Evolutionary conservation across 176 grass and related monocot species (phyloP), one percentile per base, ranked within the genome.

Genomic region (Eleusine indica): DNA sequence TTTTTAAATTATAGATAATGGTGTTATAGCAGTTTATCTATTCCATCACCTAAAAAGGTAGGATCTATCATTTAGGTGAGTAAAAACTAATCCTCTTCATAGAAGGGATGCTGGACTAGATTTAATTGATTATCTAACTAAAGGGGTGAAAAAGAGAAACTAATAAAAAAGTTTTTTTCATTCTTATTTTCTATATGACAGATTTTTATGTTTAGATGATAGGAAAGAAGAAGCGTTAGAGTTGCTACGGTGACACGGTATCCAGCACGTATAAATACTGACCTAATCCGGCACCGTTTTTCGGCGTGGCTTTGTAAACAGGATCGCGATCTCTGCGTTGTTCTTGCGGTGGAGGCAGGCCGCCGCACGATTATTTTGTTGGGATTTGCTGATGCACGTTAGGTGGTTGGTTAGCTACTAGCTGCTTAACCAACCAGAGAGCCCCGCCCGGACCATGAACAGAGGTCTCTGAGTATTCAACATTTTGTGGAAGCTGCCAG

Each of bases 291-390:
- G 66, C 12, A 19, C 17, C 63, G 4, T 4, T 35, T 2, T 49
- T 32, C 4, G 42, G 56, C 25, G 2, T 4, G 21, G 9, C 3
- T 14, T 42, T 7, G 42, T 7, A 44, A 8, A 0, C 38, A 62
- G 7, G 52, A 85, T 85, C 42, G 46, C 37, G 38, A 57, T 86
- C 58, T 29, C 75, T 43, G 5, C 22, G 29, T 71, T 54, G 32
- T 67, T 69, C 64, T 70, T 71, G 56, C 73, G 74, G 22, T 71
- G 82, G 77, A 65, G 19, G 58, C 87, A 89, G 66, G 44, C 44
- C 82, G 72, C 62, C 72, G 73, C 83, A 13, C 56, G 78, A 64
- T 49, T 51, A 63, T 63, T 62, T 7, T 62, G 58, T 57, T 32
- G 19, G 44, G 68, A 74, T 84, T 66, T 71, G 53, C 10, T 62